Conservation (phyloP, 768 basidiomycete species). For the Boletus tylopilopsis region DNA sequence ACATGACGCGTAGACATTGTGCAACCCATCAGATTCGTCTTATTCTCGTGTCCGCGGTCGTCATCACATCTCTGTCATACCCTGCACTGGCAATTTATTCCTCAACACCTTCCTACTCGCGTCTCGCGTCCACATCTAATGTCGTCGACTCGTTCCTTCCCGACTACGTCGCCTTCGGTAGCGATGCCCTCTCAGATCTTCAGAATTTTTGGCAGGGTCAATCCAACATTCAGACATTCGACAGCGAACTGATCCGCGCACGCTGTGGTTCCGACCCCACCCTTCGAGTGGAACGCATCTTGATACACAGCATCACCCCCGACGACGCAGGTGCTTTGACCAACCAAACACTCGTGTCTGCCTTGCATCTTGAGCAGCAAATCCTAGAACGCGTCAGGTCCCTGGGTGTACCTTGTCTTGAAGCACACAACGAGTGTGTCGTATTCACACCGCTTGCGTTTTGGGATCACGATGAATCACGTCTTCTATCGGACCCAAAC, state of each 20-base stretch:
- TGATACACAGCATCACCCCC: constrained; percentile 53
- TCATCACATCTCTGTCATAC: constrained; percentile 86
- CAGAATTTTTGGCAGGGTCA: constrained; percentile 70
- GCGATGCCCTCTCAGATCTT: constrained; percentile 58
- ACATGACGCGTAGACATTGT: constrained; percentile 58
- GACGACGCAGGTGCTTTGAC: constrained; percentile 51
- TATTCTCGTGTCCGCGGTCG: constrained; percentile 81
- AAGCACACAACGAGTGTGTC: constrained; percentile 54
- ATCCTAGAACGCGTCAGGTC: constrained; percentile 46
- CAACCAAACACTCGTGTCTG: constrained; percentile 57
- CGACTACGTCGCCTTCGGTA: constrained; percentile 48
- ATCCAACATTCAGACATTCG: constrained; percentile 56
- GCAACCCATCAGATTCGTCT: constrained; percentile 88
- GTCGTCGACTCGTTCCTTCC: constrained; percentile 64
- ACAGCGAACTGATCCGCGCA: constrained; percentile 68
- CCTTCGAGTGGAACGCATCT: constrained; percentile 72
- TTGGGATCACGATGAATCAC: constrained; percentile 62
- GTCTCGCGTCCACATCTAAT: constrained; percentile 47
- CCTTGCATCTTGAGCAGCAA: constrained; percentile 58
- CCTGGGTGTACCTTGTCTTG: constrained; percentile 50
- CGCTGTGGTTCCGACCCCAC: constrained; percentile 68
- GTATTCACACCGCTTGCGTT: constrained; percentile 71
- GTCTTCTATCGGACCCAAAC: constrained; percentile 50
- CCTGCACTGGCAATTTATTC: constrained; percentile 86
- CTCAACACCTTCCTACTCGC: constrained; percentile 62